Evolutionary conservation across 495 filamentous ascomycete genomes (phyloP), one percentile per base, ranked within the genome.

Genomic region (Pyrenopolyporus hunteri): DNA sequence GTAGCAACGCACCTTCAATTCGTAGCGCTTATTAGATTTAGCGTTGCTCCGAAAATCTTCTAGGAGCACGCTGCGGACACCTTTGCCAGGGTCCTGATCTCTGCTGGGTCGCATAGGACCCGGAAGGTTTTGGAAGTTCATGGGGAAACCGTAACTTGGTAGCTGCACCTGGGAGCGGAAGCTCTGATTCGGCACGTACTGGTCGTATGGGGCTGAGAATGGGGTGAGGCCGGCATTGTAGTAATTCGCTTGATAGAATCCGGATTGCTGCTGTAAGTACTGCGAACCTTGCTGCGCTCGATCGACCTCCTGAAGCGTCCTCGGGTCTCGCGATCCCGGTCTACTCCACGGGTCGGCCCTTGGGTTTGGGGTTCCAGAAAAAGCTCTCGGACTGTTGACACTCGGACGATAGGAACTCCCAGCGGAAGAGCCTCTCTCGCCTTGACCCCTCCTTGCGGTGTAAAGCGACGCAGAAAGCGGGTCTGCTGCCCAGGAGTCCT

Each of bases 1-100:
- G 17, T 22, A n/a, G 25, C 43, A 4, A 53, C 73, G 52, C 73
- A 90, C 88, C 81, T 92, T 95, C 2, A 97, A 78, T 68, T 97
- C 92, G 59, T 86, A 96, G 19, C 85, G 86, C 69, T 87, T 93
- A 71, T 82, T 91, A 0, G 86, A 85, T 67, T 92, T 96, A 45
- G 79, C 81, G 63, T 87, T 89, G 4, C 82, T 78, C 8, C 88
- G 84, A 73, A 96, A 97, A 16, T 96, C 90, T 44, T 92, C 86
- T 2, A 97, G 77, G 2, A 93, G 76, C 17, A 79, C 69, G 70
- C 92, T 96, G 45, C 90, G 81, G 2, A 89, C 73, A 52, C 82
- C 84, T 19, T 86, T 84, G 0, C 81, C 77, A 2, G 82, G 74
- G 57, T 92, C 88, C 26, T 87, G 82, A 26, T 91, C 89, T 57